Evolutionary conservation across 2,329 filamentous ascomycete species (phyloP).

Genomic region (Alternaria longipes): DNA sequence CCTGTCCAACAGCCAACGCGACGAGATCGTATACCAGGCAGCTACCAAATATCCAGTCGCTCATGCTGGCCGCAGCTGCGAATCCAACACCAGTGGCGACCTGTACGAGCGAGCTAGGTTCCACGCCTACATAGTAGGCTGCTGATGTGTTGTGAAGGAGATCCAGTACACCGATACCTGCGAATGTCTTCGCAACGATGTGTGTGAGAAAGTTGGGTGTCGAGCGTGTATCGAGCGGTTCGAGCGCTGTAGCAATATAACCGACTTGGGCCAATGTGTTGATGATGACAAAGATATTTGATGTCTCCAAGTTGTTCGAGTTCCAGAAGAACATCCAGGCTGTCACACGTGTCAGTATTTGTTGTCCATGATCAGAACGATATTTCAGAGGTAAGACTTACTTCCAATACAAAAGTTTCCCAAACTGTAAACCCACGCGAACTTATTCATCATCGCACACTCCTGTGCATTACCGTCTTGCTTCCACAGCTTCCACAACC

Average conservation of each 20-base stretch:
- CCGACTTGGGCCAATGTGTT: constrained; percentile 65
- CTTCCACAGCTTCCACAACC: constrained; percentile 66
- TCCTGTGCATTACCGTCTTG: constrained; percentile 58
- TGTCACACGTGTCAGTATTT: constrained; percentile 21
- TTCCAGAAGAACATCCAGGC: constrained; percentile 73
- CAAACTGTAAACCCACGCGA: constrained; percentile 64
- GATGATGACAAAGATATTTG: constrained; percentile 65
- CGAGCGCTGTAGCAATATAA: constrained; percentile 61
- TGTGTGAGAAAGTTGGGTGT: constrained; percentile 66
- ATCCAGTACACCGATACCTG: constrained; percentile 68
- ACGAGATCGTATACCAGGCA: constrained; percentile 68
- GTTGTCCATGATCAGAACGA: background rate
- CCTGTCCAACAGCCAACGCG: constrained; percentile 63
- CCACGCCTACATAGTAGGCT: constrained; percentile 62
- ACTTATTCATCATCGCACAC: constrained; percentile 61
- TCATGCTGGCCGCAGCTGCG: constrained; percentile 57
- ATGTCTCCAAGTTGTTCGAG: constrained; percentile 57
- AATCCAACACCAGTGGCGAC: constrained; percentile 64
- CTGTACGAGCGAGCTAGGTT: constrained; percentile 60
- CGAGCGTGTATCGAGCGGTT: constrained; percentile 60
- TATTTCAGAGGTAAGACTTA: constrained; percentile 40
- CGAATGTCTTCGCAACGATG: constrained; percentile 67
- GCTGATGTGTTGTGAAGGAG: constrained; percentile 67
- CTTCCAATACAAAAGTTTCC: constrained; percentile 69
- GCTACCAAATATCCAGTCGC: constrained; percentile 69